A percentile compares a stretch with the other conserved stretches of the same genome.
Evolutionary conservation across 306 rosid species (phyloP).

Genomic region (Castanopsis chinensis): DNA sequence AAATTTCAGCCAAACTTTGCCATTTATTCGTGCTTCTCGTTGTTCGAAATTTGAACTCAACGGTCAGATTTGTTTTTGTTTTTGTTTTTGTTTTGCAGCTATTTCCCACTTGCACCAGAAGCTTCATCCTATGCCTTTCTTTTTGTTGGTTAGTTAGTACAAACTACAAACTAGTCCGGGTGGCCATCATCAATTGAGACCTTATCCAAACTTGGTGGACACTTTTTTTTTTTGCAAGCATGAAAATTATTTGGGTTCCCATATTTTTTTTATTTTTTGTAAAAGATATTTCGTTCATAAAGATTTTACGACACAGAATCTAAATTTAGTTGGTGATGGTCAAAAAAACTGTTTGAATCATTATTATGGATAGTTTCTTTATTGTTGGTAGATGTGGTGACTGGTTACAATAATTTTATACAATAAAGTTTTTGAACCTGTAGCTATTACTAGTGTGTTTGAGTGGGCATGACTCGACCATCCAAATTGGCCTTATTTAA

Average conservation of each 20-base stretch:
- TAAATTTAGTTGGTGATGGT: no score
- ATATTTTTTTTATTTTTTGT: neutral
- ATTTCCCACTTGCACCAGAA: constrained; percentile 1
- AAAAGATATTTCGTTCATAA: neutral
- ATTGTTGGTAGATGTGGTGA: no score
- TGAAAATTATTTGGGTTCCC: neutral
- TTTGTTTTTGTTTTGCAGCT: neutral
- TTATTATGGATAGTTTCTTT: no score
- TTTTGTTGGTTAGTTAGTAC: neutral
- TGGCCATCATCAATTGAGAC: no score
- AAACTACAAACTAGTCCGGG: neutral
- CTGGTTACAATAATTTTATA: no score
- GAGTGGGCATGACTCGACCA: no score
- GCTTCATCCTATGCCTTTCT: neutral
- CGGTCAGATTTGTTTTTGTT: constrained; percentile 5
- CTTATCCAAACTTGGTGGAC: neutral
- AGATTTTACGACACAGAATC: neutral
- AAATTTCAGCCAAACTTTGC: no score
- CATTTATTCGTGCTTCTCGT: neutral
- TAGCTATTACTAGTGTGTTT: no score
- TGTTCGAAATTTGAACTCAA: constrained; percentile 20
- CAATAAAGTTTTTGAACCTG: no score
- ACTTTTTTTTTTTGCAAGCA: neutral
- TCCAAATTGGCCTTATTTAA: no score
- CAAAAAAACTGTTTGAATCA: no score